These are phyloP conservation scores for Cryptococcus sp. DNA, from an alignment of 1,284 basidiomycete genomes.

Conservation along the genomic window DNA sequence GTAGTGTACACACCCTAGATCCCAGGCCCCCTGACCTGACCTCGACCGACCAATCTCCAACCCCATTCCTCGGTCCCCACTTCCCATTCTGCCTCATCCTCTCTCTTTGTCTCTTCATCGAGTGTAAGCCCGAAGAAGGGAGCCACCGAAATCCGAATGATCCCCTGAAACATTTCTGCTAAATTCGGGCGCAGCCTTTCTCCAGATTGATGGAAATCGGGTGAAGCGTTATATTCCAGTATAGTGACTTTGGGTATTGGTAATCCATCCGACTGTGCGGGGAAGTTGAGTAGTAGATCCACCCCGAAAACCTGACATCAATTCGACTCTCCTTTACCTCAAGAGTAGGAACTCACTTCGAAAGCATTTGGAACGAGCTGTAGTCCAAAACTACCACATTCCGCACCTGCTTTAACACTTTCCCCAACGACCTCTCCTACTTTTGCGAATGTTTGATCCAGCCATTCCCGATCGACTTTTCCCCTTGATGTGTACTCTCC, in stretches of 20 bases:
- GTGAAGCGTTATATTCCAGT: constrained; percentile 90
- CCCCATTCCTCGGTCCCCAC: constrained; percentile 37
- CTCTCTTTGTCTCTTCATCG: constrained; percentile 12
- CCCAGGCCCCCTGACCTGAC: constrained; percentile 30
- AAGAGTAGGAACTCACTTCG: constrained; percentile 53
- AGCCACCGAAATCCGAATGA: constrained; percentile 63
- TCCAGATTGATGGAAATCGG: constrained; percentile 92
- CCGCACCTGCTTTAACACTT: constrained; percentile 77
- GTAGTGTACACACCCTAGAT: too few relatives aligned
- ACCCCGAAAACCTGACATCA: constrained; percentile 66
- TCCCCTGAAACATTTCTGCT: constrained; percentile 71
- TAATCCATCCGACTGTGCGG: constrained; percentile 40
- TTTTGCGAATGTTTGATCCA: constrained; percentile 59
- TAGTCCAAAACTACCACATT: constrained; percentile 54
- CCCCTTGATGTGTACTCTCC: constrained; percentile 10
- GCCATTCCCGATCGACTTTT: constrained; percentile 53
- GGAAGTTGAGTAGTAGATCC: constrained; percentile 76
- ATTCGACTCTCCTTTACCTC: too few relatives aligned
- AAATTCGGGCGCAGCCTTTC: constrained; percentile 68
- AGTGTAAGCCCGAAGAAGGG: constrained; percentile 55
- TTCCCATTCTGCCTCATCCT: constrained; percentile 19
- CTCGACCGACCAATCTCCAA: constrained; percentile 43
- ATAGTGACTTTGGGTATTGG: constrained; percentile 60
- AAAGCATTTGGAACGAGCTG: constrained; percentile 88
- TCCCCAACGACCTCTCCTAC: constrained; percentile 68